These are phyloP conservation scores for Colletotrichum costaricense DNA, from an alignment of 2,329 filamentous ascomycete genomes.

Conservation along the genomic window DNA sequence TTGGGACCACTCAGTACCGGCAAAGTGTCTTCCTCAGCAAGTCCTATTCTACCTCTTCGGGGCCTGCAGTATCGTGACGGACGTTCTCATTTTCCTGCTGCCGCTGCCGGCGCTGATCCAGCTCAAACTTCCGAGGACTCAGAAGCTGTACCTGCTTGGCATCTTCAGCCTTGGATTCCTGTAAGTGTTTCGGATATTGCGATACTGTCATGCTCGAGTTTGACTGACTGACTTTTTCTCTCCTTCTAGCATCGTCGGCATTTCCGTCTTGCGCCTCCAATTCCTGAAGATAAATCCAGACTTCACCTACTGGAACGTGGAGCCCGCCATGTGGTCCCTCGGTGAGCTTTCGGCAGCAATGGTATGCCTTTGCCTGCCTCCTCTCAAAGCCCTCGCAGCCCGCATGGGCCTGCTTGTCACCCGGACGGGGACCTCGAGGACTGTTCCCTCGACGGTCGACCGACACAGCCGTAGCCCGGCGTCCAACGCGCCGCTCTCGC, in stretches of 20 bases:
- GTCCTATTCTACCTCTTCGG: constrained; percentile 40
- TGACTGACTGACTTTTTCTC: background rate
- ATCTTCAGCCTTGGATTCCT: constrained; percentile 44
- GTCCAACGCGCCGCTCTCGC: background rate
- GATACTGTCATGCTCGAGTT: background rate
- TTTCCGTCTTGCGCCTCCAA: constrained; percentile 40
- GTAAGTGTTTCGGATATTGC: constrained; percentile 28
- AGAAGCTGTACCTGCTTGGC: constrained; percentile 40
- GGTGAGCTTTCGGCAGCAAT: constrained; percentile 39
- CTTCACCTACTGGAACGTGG: constrained; percentile 38
- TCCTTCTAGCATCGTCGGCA: constrained; percentile 36
- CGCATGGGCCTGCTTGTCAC: background rate
- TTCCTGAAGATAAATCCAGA: constrained; percentile 35
- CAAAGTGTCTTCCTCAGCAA: constrained; percentile 37
- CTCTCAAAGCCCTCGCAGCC: constrained; percentile 31
- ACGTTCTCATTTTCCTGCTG: constrained; percentile 41
- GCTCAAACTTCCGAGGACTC: constrained; percentile 38
- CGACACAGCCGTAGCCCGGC: background rate
- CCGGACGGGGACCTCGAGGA: background rate
- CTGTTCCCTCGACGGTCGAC: background rate
- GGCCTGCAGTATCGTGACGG: constrained; percentile 40
- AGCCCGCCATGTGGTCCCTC: constrained; percentile 39
- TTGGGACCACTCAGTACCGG: constrained; percentile 40
- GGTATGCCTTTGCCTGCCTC: constrained; percentile 39
- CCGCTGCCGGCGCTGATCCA: constrained; percentile 41